Evolutionary conservation across 164 flowering plant species (phyloP).

Genomic region (Chimonanthus salicifolius): DNA sequence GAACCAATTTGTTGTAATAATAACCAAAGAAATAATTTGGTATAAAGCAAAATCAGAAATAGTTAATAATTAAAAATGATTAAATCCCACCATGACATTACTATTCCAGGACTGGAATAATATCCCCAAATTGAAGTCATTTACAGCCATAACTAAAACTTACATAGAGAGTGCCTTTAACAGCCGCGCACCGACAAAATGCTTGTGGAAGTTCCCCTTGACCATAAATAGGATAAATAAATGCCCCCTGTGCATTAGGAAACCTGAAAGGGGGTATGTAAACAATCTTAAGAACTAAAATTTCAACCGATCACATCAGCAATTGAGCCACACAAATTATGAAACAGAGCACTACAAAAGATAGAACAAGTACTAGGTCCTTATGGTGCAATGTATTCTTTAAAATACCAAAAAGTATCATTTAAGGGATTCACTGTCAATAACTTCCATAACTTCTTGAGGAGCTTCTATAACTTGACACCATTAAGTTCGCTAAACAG

Average conservation of each 20-base stretch:
- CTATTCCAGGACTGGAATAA: background rate
- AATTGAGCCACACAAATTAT: no score
- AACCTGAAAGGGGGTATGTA: slow-evolving; percentile 36
- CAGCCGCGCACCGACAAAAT: slow-evolving; percentile 96
- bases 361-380: no score
- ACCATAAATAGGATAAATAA: slow-evolving; percentile 90
- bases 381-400: no score
- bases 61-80: no score
- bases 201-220: slow-evolving; percentile 93
- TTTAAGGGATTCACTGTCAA: no score
- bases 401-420: no score
- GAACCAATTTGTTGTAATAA: no score
- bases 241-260: slow-evolving; percentile 69
- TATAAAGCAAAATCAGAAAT: background rate
- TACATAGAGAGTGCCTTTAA: slow-evolving; percentile 89
- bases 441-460: no score
- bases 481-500: no score
- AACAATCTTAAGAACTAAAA: background rate
- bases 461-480: no score
- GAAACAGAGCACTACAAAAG: no score
- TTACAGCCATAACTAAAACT: slow-evolving; percentile 9
- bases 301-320: background rate
- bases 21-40: background rate
- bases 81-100: background rate
- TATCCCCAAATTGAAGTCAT: background rate